Evolutionary conservation across 192 early-diverging fungal species (phyloP).

Genomic region (Ambispora gerdemannii): DNA sequence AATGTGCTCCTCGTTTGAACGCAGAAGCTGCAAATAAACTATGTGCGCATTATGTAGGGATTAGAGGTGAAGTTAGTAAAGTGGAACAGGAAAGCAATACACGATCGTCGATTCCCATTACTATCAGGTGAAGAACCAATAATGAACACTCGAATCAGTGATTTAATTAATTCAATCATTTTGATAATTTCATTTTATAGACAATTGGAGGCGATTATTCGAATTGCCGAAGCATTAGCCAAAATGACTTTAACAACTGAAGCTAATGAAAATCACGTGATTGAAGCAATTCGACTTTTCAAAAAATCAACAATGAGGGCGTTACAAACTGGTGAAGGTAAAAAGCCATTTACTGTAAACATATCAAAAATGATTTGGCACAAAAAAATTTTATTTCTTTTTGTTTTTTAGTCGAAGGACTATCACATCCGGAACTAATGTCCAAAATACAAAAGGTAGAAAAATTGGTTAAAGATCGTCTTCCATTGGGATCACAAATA

Average conservation of each 20-base stretch:
- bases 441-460: conserved; percentile 78
- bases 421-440: conserved; percentile 70
- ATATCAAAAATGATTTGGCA: background rate
- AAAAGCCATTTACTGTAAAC: background rate
- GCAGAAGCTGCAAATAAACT: conserved; percentile 89
- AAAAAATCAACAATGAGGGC: conserved; percentile 97
- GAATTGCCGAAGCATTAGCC: conserved; percentile 96
- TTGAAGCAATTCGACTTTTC: conserved; percentile 97
- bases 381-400: background rate
- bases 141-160: background rate
- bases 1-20: conserved; percentile 92
- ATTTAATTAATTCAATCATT: conserved; percentile 17
- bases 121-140: conserved; percentile 64
- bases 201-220: conserved; percentile 98
- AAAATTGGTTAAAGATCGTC: conserved; percentile 75
- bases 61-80: conserved; percentile 79
- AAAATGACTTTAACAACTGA: conserved; percentile 86
- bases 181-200: conserved; percentile 33
- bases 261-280: conserved; percentile 86
- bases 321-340: conserved; percentile 83
- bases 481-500: conserved; percentile 85
- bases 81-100: conserved; percentile 69
- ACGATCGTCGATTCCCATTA: conserved; percentile 92
- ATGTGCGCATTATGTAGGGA: conserved; percentile 88
- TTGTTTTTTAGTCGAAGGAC: conserved; percentile 63